Evolutionary conservation across 1,284 basidiomycete genomes (phyloP).

Genomic region (Athelia sp.): DNA sequence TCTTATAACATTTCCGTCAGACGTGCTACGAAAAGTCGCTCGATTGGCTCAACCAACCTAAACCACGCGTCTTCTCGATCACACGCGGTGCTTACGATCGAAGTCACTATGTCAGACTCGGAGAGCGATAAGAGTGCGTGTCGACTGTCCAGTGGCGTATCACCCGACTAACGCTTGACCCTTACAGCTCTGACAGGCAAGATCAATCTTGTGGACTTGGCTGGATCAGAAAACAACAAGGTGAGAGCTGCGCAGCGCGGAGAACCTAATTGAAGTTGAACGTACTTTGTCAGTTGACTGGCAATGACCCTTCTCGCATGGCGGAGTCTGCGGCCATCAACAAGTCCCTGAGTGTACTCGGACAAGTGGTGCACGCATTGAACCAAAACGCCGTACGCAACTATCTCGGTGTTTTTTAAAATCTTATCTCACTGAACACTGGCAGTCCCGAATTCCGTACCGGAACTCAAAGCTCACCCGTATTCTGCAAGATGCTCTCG

Average conservation of each 20-base stretch:
- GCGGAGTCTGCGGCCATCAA: constrained; percentile 82
- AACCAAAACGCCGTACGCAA: constrained; percentile 63
- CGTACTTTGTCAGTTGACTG: constrained; percentile 49
- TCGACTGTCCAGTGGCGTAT: constrained; percentile 5
- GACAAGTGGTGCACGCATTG: constrained; percentile 79
- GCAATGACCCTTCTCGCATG: constrained; percentile 78
- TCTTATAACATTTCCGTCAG: constrained; percentile 25
- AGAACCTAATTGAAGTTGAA: constrained; percentile 1
- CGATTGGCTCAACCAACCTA: constrained; percentile 79
- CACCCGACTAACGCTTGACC: background rate
- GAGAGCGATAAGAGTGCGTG: constrained; percentile 42
- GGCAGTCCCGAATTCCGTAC: constrained; percentile 73
- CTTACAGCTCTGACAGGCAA: constrained; percentile 57
- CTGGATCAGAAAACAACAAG: constrained; percentile 87
- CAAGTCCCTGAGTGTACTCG: constrained; percentile 76
- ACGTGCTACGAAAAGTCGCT: constrained; percentile 65
- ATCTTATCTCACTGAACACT: constrained; percentile 4
- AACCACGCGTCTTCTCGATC: constrained; percentile 79
- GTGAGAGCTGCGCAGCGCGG: constrained; percentile 21
- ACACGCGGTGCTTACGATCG: constrained; percentile 75
- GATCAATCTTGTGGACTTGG: constrained; percentile 81
- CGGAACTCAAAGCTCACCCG: constrained; percentile 80
- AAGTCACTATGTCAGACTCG: constrained; percentile 48
- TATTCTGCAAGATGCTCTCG: constrained; percentile 80
- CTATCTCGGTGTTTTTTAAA: constrained; percentile 2